Percentiles rank a stretch among this genome's conserved stretches.
These are phyloP conservation scores for Chlamydomonas schloesseri DNA, from an alignment of 139 green algal genomes.

Conservation along the genomic window DNA sequence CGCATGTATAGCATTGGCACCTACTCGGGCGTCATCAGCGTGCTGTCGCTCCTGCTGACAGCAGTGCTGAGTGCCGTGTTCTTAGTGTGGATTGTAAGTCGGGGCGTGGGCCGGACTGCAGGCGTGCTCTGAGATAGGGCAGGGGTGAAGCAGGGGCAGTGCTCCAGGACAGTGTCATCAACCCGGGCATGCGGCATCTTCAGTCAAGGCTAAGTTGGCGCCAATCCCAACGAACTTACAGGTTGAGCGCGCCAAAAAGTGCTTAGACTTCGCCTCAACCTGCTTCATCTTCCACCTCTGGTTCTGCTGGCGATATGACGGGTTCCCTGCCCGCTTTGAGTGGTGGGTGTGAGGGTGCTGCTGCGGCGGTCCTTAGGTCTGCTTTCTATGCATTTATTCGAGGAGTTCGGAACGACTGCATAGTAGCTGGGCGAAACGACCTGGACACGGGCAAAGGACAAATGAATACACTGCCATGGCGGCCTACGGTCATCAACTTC, in stretches of 20 bases:
- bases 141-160: too few relatives aligned
- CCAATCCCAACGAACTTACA: too few relatives aligned
- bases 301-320: constrained; percentile 62
- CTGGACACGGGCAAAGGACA: too few relatives aligned
- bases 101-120: background rate
- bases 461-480: too few relatives aligned
- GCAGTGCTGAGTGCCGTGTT: constrained; percentile 61
- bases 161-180: background rate
- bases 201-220: background rate
- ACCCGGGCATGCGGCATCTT: background rate
- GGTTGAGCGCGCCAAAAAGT: constrained; percentile 96
- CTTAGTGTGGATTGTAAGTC: constrained; percentile 73
- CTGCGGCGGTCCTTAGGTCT: too few relatives aligned
- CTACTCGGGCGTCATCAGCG: constrained; percentile 71
- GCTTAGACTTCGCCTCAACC: constrained; percentile 93
- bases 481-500: too few relatives aligned
- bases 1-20: constrained; percentile 55
- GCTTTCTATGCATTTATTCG: too few relatives aligned
- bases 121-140: too few relatives aligned
- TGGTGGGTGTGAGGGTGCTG: constrained; percentile 77
- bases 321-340: constrained; percentile 71
- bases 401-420: too few relatives aligned
- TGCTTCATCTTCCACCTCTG: constrained; percentile 87
- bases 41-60: constrained; percentile 68
- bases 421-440: too few relatives aligned